These are phyloP conservation scores for Chloris gayana DNA, from an alignment of 176 grass and related monocot species.

Conservation along the genomic window DNA sequence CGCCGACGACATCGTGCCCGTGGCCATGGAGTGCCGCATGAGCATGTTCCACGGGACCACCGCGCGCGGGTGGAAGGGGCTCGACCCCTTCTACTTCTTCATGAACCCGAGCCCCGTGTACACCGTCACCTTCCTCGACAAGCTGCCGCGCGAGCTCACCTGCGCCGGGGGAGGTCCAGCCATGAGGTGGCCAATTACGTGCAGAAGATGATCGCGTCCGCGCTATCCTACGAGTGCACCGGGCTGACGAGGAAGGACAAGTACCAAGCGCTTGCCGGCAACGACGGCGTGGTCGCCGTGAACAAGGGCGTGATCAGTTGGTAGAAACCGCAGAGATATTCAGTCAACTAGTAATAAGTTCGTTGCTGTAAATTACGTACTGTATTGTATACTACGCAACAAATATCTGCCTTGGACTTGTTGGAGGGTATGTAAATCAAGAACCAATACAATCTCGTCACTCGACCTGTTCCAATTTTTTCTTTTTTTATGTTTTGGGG, in stretches of 20 bases:
- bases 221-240: conserved; percentile 56
- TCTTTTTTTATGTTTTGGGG: too few relatives aligned
- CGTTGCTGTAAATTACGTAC: too few relatives aligned
- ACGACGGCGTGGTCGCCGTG: conserved; percentile 44
- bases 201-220: conserved; percentile 49
- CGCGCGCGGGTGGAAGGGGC: conserved; percentile 54
- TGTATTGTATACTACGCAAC: background rate
- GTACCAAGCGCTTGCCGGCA: conserved; percentile 52
- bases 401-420: background rate
- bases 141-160: conserved; percentile 37
- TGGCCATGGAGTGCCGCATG: conserved; percentile 46
- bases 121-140: conserved; percentile 56
- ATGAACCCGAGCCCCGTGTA: conserved; percentile 68
- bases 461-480: too few relatives aligned
- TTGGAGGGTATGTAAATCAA: background rate
- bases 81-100: conserved; percentile 69
- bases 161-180: conserved; percentile 47
- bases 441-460: background rate
- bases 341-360: background rate
- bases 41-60: conserved; percentile 68
- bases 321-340: background rate
- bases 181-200: conserved; percentile 62
- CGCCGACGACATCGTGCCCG: too few relatives aligned
- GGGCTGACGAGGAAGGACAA: conserved; percentile 65
- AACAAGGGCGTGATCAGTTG: background rate